Base-by-base conservation (phyloP, 169 alveolate genomes). In the Plasmodium knowlesi region DNA sequence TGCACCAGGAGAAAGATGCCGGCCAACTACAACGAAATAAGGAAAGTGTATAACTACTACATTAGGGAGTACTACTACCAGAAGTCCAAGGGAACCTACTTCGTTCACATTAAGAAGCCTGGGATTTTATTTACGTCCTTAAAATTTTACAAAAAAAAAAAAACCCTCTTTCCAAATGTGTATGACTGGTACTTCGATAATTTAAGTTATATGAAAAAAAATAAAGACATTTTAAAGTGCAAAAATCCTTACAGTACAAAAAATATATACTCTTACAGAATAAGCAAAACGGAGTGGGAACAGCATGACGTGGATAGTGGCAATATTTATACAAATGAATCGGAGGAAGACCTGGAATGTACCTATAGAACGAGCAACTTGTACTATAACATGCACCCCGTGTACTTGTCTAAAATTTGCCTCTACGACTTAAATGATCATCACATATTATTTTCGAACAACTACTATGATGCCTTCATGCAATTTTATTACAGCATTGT, bases 21-120 rank as follows among this genome's bases (percentile, higher is more conserved):
- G 5, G 95, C 95, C 82, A 82, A 72, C 74, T 91, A 91, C 67
- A 73, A 82, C 53, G 92, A 82, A 91, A 91, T 91, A 70, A 91
- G 71, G 61, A 91, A 91, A 19, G n/a, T 91, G 37, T 91, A 82
- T 67, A 91, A 91, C 83, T 91, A 91, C 74, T 91, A 91, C 25
- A 91, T 91, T 73, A 91, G 95, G 83, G 95, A 91, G 61, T 91
- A 91, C 73, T 91, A 82, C 61, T 91, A 91, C 83, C 95, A 91
- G 61, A 91, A 91, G 67, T 91, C 95, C 34, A 80, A 91, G 83
- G 95, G 95, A 22, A 91, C 92, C 19, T 82, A 91, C 84, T 91
- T 91, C 39, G 95, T 91, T 70, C 53, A 91, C 74, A 71, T 91
- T 81, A 80, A 72, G 57, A 91, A 91, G 57, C 95, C 95, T 34